Conservation (phyloP, 768 basidiomycete species). For the Kwoniella newhampshirensis region DNA sequence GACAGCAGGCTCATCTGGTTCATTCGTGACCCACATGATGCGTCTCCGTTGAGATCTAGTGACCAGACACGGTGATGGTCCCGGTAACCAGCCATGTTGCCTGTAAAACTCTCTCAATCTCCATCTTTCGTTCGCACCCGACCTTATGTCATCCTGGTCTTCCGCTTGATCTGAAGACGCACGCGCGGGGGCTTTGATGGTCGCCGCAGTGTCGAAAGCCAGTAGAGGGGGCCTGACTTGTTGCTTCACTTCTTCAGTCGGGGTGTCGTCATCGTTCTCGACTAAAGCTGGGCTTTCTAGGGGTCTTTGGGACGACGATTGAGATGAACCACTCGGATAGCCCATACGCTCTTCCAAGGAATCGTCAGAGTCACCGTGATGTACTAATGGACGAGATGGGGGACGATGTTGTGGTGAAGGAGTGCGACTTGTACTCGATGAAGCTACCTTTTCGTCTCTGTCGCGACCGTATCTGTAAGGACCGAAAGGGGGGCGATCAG, state of each 20-base stretch:
- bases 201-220: conserved; percentile 9
- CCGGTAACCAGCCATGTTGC: conserved; percentile 41
- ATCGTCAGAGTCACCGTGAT: conserved; percentile 21
- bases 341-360: conserved; percentile 4
- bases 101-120: conserved; percentile 30
- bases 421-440: conserved; percentile 3
- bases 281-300: neutral
- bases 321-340: neutral
- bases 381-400: conserved; percentile 10
- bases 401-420: conserved; percentile 1
- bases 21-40: conserved; percentile 22
- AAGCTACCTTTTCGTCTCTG: neutral
- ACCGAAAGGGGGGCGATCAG: neutral
- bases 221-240: neutral
- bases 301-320: no score
- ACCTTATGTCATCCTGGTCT: conserved; percentile 13
- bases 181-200: conserved; percentile 3
- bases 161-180: neutral
- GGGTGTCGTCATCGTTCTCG: neutral
- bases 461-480: neutral
- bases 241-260: neutral
- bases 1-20: neutral
- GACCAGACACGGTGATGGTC: conserved; percentile 18
- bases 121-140: conserved; percentile 16
- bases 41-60: conserved; percentile 19